A percentile compares a stretch with the other conserved stretches of the same genome.
These are phyloP conservation scores for Fusarium buxicola DNA, from an alignment of 2,329 filamentous ascomycete genomes.

Conservation along the genomic window DNA sequence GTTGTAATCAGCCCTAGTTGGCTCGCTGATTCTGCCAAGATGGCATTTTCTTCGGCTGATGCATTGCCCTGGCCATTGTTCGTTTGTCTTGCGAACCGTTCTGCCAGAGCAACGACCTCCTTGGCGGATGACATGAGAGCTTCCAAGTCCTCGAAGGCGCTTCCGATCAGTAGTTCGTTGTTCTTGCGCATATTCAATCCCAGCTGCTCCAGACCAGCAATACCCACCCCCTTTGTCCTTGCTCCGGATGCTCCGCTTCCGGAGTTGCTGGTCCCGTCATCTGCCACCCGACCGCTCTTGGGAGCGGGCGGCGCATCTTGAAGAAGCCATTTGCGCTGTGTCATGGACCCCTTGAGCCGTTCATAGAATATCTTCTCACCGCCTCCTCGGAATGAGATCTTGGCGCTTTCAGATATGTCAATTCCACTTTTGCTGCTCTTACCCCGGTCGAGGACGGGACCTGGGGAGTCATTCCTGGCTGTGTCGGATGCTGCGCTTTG, in stretches of 20 bases:
- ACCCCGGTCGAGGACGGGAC: slow-evolving; percentile 69
- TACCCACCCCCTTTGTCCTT: slow-evolving; percentile 77
- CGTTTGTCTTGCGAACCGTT: slow-evolving; percentile 81
- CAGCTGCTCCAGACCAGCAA: slow-evolving; percentile 90
- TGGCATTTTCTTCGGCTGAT: slow-evolving; percentile 75
- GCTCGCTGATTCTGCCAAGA: slow-evolving; percentile 81
- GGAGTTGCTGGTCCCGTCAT: slow-evolving; percentile 50
- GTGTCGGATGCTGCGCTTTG: slow-evolving; percentile 53
- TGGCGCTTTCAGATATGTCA: slow-evolving; percentile 80
- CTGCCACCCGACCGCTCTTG: slow-evolving; percentile 60
- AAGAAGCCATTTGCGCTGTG: slow-evolving; percentile 95
- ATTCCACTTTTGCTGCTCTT: slow-evolving; percentile 49
- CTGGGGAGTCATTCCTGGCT: slow-evolving; percentile 78
- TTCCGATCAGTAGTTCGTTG: slow-evolving; percentile 92
- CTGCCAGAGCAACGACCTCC: slow-evolving; percentile 92
- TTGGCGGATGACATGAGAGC: slow-evolving; percentile 98
- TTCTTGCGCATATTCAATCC: slow-evolving; percentile 88
- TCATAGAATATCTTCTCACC: slow-evolving; percentile 93
- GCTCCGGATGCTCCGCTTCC: slow-evolving; percentile 44
- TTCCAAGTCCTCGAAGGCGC: slow-evolving; percentile 94
- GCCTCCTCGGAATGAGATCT: slow-evolving; percentile 89
- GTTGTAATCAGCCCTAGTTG: slow-evolving; percentile 92
- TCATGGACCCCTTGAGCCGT: slow-evolving; percentile 85
- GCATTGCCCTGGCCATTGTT: slow-evolving; percentile 69
- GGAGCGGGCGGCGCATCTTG: slow-evolving; percentile 91